These are phyloP conservation scores for Bolboschoenus planiculmis DNA, from an alignment of 176 grass and related monocot genomes.

Conservation along the genomic window DNA sequence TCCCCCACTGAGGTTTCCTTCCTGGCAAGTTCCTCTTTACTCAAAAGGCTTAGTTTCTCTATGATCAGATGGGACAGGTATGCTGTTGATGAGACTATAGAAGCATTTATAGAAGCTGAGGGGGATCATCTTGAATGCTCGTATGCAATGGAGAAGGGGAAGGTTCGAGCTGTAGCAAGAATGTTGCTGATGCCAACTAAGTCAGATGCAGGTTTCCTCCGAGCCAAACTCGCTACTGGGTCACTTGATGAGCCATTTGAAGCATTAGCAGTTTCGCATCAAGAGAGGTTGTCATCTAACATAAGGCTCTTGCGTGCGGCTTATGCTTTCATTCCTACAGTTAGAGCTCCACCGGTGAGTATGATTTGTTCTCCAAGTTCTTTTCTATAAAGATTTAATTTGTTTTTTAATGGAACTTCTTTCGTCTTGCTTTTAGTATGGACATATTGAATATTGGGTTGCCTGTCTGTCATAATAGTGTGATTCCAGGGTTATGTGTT, in stretches of 20 bases:
- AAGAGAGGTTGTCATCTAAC: conserved; percentile 68
- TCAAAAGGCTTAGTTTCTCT: conserved; percentile 66
- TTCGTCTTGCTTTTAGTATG: background rate
- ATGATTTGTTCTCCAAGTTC: conserved; percentile 27
- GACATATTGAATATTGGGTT: background rate
- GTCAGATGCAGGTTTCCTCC: conserved; percentile 53
- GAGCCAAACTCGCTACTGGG: conserved; percentile 47
- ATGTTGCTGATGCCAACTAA: conserved; percentile 78
- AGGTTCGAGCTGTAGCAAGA: conserved; percentile 54
- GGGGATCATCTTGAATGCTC: conserved; percentile 38
- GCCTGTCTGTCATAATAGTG: background rate
- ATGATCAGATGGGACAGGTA: conserved; percentile 36
- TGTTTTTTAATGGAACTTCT: background rate
- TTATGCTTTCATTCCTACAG: conserved; percentile 87
- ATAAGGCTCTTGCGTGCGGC: conserved; percentile 74
- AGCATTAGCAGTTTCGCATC: conserved; percentile 68
- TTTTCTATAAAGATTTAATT: conserved; percentile 8
- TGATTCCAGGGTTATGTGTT: background rate
- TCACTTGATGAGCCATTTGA: conserved; percentile 45
- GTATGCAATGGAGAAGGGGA: conserved; percentile 40
- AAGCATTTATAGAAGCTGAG: conserved; percentile 63
- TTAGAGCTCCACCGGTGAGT: conserved; percentile 95
- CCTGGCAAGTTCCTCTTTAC: conserved; percentile 56
- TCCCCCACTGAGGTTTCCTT: conserved; percentile 82
- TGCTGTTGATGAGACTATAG: conserved; percentile 49